Base-by-base conservation (phyloP, 495 filamentous ascomycete genomes). In the Daldinia grandis region DNA sequence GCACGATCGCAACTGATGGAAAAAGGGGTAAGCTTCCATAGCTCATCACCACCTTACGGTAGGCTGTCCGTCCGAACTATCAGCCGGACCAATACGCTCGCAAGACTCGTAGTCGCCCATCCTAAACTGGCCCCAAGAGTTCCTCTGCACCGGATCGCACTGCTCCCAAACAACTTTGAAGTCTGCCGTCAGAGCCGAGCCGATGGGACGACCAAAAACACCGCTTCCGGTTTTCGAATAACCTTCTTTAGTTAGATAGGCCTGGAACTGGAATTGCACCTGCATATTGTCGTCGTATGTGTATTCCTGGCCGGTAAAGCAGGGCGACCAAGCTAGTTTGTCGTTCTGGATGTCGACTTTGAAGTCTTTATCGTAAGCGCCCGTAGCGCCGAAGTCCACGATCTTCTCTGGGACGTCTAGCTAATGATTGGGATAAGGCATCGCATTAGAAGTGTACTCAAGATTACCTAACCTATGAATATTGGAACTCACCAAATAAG, bases 201-300 rank as follows among this genome's bases (percentile, higher is more conserved):
- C 64, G 4, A 17, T 17, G 17, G 64, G 10, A 15, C 69, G 69
- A 14, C 69, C 69, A 21, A 72, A 64, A 10, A 72, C 60, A 3
- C 64, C 69, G 10, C 27, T 60, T 4, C 69, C 69, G 0, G 69
- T 72, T 17, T 58, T 68, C 19, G 69, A 57, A 27, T 30, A 57
- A 1, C 69, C 69, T n/a, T 60, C 69, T 38, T 72, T 72, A 0
- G 69, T 72, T 50, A 72, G 6, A 27, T 72, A 68, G 24, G 69
- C 64, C 14, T 72, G 69, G 49, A 72, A 72, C 31, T 72, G 69
- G 56, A 72, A 72, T 31, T 72, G 69, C 0, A 72, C 55, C 50
- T 72, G 60, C 69, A 72, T 72, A 38, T 68, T 72, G 37, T 72
- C 64, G 33, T 72, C 49, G 49, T 68, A 72, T 12, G 64, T 61